Percentiles rank a stretch among this genome's conserved stretches.
phyloP scores from a whole-genome alignment of 805 yeast species.

The Myxozyma neglecta region DNA sequence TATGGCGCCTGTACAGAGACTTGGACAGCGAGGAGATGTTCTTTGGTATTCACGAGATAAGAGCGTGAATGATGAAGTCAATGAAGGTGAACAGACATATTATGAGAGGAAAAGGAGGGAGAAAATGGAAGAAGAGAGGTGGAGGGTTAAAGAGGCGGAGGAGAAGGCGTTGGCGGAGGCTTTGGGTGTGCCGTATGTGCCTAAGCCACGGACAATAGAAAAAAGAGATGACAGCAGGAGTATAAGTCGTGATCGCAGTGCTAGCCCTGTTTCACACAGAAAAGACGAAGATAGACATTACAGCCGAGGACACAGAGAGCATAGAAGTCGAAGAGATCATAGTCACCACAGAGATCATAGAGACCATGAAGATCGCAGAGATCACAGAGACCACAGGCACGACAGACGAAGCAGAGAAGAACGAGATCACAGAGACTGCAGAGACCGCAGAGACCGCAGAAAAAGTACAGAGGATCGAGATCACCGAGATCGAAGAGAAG shows the following conservation, averaged over 20 bases:
- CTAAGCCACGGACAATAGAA: background rate
- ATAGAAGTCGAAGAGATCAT: conserved; percentile 1
- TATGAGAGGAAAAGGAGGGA: background rate
- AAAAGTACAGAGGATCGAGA: background rate
- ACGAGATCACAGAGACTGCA: background rate
- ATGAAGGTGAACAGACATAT: background rate
- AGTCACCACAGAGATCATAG: background rate
- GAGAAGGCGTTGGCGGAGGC: conserved; percentile 31
- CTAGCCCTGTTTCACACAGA: background rate
- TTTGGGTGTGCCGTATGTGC: conserved; percentile 17
- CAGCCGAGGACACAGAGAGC: background rate
- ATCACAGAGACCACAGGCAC: background rate
- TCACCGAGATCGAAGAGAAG: background rate
- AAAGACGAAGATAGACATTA: background rate
- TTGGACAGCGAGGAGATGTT: conserved; percentile 32
- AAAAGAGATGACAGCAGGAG: background rate
- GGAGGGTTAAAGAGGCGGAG: conserved; percentile 25
- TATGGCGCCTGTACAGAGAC: conserved; percentile 37
- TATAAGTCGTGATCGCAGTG: background rate
- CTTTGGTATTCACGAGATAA: conserved; percentile 36
- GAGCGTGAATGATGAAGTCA: background rate
- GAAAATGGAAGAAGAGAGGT: conserved; percentile 15
- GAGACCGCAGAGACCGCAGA: background rate
- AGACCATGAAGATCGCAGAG: background rate
- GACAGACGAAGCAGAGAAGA: background rate